phyloP scores from a whole-genome alignment of 208 protist genomes.

The Angomonas ambiguus region DNA sequence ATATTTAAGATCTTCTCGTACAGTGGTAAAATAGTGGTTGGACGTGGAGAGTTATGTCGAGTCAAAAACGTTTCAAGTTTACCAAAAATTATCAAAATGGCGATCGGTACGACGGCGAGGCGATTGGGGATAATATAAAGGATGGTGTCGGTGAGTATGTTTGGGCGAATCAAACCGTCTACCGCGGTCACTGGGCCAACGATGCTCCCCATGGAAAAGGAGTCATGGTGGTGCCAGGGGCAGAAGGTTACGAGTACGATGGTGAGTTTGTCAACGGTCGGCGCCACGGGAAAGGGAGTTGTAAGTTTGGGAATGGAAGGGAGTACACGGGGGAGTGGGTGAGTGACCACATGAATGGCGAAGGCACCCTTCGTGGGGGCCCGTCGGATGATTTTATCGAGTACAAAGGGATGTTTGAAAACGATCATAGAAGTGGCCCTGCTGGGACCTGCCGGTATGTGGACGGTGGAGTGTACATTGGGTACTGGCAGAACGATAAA shows the following conservation, averaged over 20 bases:
- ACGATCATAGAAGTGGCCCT: constrained; percentile 46
- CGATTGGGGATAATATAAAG: constrained; percentile 55
- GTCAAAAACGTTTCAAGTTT: constrained; percentile 35
- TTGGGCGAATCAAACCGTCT: constrained; percentile 53
- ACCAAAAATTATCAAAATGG: constrained; percentile 67
- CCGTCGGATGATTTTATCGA: constrained; percentile 53
- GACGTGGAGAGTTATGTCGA: background rate
- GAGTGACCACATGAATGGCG: constrained; percentile 74
- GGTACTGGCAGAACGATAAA: constrained; percentile 53
- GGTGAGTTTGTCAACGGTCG: constrained; percentile 52
- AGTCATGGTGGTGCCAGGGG: constrained; percentile 41
- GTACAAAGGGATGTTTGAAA: constrained; percentile 64
- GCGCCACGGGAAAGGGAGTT: constrained; percentile 64
- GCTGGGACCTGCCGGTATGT: constrained; percentile 60
- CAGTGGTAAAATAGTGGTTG: background rate
- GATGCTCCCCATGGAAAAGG: constrained; percentile 59
- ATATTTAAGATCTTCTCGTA: no score
- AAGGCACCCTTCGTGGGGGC: constrained; percentile 47
- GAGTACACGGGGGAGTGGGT: constrained; percentile 80
- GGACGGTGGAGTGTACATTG: constrained; percentile 75
- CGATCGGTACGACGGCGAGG: constrained; percentile 61
- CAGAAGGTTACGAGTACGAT: constrained; percentile 60
- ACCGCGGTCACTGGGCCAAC: constrained; percentile 50
- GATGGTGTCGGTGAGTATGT: constrained; percentile 61
- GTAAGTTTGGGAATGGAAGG: constrained; percentile 67